Conservation (phyloP, 352 stramenopile species). For the Pythium oligandrum region DNA sequence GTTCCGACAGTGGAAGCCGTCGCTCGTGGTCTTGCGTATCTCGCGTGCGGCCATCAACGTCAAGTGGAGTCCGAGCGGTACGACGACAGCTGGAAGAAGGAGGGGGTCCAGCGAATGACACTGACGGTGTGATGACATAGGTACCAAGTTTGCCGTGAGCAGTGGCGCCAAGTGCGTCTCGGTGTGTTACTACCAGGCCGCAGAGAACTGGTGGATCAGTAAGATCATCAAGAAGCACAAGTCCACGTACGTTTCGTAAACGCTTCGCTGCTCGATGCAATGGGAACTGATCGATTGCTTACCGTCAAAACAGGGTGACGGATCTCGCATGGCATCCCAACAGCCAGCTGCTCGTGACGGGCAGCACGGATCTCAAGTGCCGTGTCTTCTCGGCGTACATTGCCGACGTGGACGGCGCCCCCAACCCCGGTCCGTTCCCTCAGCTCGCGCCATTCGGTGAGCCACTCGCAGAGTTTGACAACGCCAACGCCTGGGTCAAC, state of each 20-base stretch:
- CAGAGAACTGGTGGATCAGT: constrained; percentile 94
- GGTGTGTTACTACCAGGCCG: constrained; percentile 90
- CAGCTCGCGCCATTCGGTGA: constrained; percentile 78
- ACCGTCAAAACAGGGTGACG: constrained; percentile 42
- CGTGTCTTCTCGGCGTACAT: constrained; percentile 90
- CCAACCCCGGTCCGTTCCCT: constrained; percentile 68
- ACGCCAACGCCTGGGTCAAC: constrained; percentile 89
- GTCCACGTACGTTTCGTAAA: constrained; percentile 76
- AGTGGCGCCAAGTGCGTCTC: constrained; percentile 92
- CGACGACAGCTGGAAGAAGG: neutral
- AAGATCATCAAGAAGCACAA: constrained; percentile 98
- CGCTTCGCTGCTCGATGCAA: too few species aligned
- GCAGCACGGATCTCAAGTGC: constrained; percentile 91
- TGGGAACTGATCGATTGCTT: too few species aligned
- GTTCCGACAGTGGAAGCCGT: constrained; percentile 89
- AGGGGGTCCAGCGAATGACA: neutral
- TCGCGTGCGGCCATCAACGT: constrained; percentile 89
- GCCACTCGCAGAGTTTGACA: constrained; percentile 80
- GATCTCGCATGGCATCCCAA: constrained; percentile 92
- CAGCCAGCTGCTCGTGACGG: constrained; percentile 89
- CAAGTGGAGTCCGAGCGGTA: constrained; percentile 91
- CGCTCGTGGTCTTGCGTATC: constrained; percentile 90
- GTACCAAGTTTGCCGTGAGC: constrained; percentile 92
- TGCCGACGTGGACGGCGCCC: constrained; percentile 69
- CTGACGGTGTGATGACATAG: constrained; percentile 15